Conservation (phyloP, 176 grass and related monocot genomes). For the Pharus latifolius region DNA sequence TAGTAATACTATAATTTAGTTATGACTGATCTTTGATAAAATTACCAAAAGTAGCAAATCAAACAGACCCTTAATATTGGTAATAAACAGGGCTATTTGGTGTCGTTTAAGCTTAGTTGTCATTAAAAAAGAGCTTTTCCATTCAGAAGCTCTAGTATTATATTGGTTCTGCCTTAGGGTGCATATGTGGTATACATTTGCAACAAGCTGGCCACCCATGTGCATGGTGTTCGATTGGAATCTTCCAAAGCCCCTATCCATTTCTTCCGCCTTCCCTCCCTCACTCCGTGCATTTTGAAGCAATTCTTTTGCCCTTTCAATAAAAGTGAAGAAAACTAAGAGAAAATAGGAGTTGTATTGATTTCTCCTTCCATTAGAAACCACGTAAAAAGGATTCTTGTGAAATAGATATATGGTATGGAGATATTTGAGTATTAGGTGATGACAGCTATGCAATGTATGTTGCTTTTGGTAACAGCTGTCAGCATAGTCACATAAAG, state of each 20-base stretch:
- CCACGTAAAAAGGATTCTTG: neutral
- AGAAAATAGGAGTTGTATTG: too few relatives aligned
- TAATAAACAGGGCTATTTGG: too few relatives aligned
- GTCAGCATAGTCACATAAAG: neutral
- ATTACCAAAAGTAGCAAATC: too few relatives aligned
- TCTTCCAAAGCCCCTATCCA: neutral
- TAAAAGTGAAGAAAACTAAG: neutral
- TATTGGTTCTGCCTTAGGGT: neutral
- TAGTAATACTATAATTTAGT: too few relatives aligned
- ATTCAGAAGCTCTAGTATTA: neutral
- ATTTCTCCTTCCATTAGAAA: neutral
- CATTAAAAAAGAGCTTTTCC: too few relatives aligned
- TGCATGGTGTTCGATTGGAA: slow-evolving; percentile 2
- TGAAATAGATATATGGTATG: too few relatives aligned
- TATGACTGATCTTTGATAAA: too few relatives aligned
- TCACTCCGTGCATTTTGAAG: neutral
- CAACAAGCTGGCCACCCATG: slow-evolving; percentile 1
- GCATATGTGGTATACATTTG: neutral
- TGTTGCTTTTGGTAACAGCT: slow-evolving; percentile 6
- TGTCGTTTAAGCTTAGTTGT: too few relatives aligned
- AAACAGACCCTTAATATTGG: too few relatives aligned
- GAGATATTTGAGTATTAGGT: neutral
- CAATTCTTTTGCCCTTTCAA: neutral
- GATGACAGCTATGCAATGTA: neutral
- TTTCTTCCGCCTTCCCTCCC: neutral